Evolutionary conservation across 75 land plant species (phyloP), one percentile per base, ranked within the genome.

Genomic region (Cryptomeria japonica): DNA sequence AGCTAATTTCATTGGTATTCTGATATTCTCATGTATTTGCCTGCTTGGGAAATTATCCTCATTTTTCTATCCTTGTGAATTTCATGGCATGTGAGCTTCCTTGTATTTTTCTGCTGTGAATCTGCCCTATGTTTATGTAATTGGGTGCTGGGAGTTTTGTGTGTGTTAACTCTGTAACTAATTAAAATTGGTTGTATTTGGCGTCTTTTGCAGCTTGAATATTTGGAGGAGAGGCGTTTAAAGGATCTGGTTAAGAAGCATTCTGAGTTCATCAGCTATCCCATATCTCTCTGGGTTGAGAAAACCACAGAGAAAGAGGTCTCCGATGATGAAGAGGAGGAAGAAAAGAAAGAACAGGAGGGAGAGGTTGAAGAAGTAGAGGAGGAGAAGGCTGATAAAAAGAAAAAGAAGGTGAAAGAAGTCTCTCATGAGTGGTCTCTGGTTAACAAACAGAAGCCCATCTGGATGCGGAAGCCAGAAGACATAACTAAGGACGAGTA

Each of bases 371-470:
- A 92, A 39, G 90, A 88, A 36, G 90, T 85, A n/a, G 91, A 90
- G 10, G 91, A 86, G 77, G 89, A 55, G 3, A 75, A 88, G 77
- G 86, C 86, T 55, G 56, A 87, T 46, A 85, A 88, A 73, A 90
- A 88, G 80, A 84, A 85, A 53, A 90, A 85, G 18, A 90, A 88
- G 83, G 87, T 90, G 73, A 90, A 90, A 84, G 91, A 90, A 34
- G 91, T 90, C 8, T 88, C 91, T 4, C 91, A 90, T 22, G 91
- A 90, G 82, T 93, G 93, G 93, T 44, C 86, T 46, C 86, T 90
- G 25, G 91, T 93, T 34, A 95, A 95, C 95, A 95, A 93, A 90
- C 95, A 94, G 93, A 95, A 95, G 83, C 96, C 95, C 32, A 94
- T 95, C 86, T 95, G 96, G 96, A 85, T 94, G 88, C 87, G 96